Conservation (phyloP, 768 basidiomycete species). For the Suillus cothurnatus region DNA sequence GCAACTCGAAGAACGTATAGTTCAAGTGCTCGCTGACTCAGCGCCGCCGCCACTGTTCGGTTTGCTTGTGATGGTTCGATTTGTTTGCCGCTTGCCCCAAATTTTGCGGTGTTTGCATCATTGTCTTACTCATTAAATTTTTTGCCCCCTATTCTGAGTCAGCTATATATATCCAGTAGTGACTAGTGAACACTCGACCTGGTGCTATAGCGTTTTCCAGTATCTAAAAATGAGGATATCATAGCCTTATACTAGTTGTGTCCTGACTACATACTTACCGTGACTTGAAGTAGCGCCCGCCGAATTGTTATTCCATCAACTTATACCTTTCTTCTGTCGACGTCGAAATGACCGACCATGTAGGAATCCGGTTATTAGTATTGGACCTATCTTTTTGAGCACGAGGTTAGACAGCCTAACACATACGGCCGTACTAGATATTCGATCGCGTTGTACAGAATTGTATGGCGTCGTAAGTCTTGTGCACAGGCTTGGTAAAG, state of each 20-base stretch:
- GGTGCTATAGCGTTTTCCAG: no score
- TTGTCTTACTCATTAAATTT: no score
- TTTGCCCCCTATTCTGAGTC: no score
- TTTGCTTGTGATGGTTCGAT: no score
- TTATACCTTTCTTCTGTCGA: background rate
- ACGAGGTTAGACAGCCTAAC: background rate
- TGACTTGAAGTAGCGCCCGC: background rate
- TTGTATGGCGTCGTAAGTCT: no score
- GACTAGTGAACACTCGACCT: background rate
- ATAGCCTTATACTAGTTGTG: background rate
- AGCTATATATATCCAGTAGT: conserved; percentile 13
- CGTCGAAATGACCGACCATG: background rate
- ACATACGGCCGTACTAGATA: background rate
- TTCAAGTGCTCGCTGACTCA: no score
- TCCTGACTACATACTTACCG: background rate
- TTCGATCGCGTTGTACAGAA: background rate
- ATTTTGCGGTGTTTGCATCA: no score
- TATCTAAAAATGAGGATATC: no score
- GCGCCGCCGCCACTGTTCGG: no score
- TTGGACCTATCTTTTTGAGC: background rate
- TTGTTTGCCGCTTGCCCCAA: no score
- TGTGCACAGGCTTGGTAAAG: background rate
- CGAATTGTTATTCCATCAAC: background rate
- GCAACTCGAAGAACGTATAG: no score
- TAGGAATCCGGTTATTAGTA: background rate